Conservation (phyloP, 176 grass and related monocot genomes). For the Lolium perenne region DNA sequence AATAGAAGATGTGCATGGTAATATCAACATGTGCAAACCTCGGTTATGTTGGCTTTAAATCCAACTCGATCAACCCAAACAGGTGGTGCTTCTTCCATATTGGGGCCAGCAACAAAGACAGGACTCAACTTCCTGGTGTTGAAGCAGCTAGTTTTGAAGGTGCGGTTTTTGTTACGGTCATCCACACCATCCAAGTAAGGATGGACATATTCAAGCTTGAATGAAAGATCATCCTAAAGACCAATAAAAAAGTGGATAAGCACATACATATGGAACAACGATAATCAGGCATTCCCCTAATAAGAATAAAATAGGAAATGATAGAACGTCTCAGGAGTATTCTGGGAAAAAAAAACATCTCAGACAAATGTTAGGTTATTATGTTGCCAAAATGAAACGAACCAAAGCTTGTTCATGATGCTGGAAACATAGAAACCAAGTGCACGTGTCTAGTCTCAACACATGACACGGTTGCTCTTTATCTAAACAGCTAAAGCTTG, state of each 20-base stretch:
- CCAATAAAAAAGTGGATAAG: conserved; percentile 29
- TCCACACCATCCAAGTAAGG: conserved; percentile 92
- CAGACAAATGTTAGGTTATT: background rate
- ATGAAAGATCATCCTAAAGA: conserved; percentile 86
- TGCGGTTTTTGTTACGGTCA: conserved; percentile 76
- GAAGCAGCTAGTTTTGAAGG: conserved; percentile 91
- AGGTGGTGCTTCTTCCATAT: conserved; percentile 82
- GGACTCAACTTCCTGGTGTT: conserved; percentile 92
- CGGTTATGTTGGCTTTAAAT: conserved; percentile 96
- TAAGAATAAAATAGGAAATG: background rate
- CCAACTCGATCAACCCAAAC: conserved; percentile 92
- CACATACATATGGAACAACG: background rate
- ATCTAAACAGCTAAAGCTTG: background rate
- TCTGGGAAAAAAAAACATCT: background rate
- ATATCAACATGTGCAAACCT: conserved; percentile 52
- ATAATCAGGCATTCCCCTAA: background rate
- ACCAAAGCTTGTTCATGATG: background rate
- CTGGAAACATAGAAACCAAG: background rate
- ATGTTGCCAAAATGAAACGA: background rate
- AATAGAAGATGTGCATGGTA: conserved; percentile 4
- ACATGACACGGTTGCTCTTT: background rate
- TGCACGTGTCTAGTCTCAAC: background rate
- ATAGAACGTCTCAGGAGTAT: background rate
- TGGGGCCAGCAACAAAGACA: conserved; percentile 89
- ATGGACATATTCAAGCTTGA: conserved; percentile 90